phyloP scores from a whole-genome alignment of 208 protist species.

The Novymonas esmeraldas region DNA sequence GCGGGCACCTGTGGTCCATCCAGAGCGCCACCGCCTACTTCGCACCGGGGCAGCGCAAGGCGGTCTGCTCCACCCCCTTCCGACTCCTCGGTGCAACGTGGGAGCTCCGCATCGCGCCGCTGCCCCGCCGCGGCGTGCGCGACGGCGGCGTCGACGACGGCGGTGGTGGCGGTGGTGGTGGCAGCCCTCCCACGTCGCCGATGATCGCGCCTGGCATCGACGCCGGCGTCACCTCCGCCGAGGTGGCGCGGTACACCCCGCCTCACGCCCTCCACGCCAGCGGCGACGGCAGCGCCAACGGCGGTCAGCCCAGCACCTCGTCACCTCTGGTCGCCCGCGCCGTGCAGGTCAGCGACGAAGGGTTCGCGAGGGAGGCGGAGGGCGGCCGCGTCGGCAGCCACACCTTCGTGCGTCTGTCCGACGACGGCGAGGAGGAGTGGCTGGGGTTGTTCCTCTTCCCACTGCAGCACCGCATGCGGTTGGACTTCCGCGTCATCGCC shows the following conservation, averaged over 20 bases:
- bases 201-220: slow-evolving; percentile 5
- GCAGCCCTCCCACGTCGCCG: slow-evolving; percentile 2
- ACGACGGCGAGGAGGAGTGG: slow-evolving; percentile 45
- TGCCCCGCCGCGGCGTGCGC: slow-evolving; percentile 11
- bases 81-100: slow-evolving; percentile 53
- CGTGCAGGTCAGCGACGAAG: background rate
- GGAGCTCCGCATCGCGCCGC: slow-evolving; percentile 66
- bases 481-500: slow-evolving; percentile 76
- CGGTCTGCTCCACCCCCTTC: slow-evolving; percentile 68
- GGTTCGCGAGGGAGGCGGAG: background rate
- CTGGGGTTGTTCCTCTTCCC: slow-evolving; percentile 75
- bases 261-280: background rate
- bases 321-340: slow-evolving; percentile 13
- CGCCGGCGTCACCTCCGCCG: slow-evolving; percentile 11
- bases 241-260: background rate
- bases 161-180: background rate
- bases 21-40: slow-evolving; percentile 58
- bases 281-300: background rate
- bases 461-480: slow-evolving; percentile 45
- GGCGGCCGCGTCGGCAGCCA: background rate
- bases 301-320: background rate
- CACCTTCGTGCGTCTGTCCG: background rate
- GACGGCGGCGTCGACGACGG: slow-evolving; percentile 9
- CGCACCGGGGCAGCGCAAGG: slow-evolving; percentile 48
- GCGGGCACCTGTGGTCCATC: slow-evolving; percentile 72